These are phyloP conservation scores for Penicillium sp. DNA, from an alignment of 2,329 filamentous ascomycete genomes.

Conservation along the genomic window DNA sequence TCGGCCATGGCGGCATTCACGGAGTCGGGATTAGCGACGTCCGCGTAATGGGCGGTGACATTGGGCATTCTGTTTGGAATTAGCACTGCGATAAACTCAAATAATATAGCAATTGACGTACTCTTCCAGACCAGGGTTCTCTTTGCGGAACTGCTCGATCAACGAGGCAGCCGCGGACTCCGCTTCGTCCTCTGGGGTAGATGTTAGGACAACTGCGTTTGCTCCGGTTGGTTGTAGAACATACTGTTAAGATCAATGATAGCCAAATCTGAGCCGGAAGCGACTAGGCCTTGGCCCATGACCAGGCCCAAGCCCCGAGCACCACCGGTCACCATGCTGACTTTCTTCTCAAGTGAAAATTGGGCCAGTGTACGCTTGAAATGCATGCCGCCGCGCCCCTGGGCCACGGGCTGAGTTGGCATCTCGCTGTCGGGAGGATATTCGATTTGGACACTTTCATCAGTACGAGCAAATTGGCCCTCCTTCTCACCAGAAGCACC, in stretches of 20 bases:
- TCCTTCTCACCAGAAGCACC: slow-evolving; percentile 39
- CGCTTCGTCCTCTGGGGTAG: slow-evolving; percentile 64
- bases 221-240: slow-evolving; percentile 25
- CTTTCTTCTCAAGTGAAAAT: slow-evolving; percentile 77
- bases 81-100: not conserved
- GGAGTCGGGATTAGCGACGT: slow-evolving; percentile 71
- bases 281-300: slow-evolving; percentile 84
- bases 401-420: slow-evolving; percentile 60
- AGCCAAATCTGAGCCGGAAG: slow-evolving; percentile 77
- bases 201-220: not conserved
- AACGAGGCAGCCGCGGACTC: slow-evolving; percentile 65
- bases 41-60: slow-evolving; percentile 81
- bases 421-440: slow-evolving; percentile 68
- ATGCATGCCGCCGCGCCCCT: slow-evolving; percentile 68
- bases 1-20: slow-evolving; percentile 66
- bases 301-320: slow-evolving; percentile 81
- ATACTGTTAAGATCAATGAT: slow-evolving; percentile 88
- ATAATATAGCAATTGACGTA: slow-evolving; percentile 32
- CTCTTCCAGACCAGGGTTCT: slow-evolving; percentile 67
- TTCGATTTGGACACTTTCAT: slow-evolving; percentile 66
- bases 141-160: slow-evolving; percentile 64
- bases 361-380: slow-evolving; percentile 75
- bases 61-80: slow-evolving; percentile 54
- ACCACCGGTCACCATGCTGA: slow-evolving; percentile 80
- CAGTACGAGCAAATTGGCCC: slow-evolving; percentile 69